These are phyloP conservation scores for Raffaelea arxii DNA, from an alignment of 2,329 filamentous ascomycete species.

Conservation along the genomic window DNA sequence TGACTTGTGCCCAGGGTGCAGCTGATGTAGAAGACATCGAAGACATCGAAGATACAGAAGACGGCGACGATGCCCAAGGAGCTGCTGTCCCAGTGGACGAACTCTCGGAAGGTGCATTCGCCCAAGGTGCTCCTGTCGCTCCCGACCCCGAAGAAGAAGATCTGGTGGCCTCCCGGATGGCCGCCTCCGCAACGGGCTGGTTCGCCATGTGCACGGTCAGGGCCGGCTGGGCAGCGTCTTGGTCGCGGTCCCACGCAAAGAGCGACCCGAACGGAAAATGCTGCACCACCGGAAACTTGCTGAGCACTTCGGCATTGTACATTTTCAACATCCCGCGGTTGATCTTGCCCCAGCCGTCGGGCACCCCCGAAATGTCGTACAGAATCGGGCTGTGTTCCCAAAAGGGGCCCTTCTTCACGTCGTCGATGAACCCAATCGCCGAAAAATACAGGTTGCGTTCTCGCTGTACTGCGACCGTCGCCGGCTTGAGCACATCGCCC, in stretches of 20 bases:
- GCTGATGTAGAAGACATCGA: slow-evolving; percentile 9
- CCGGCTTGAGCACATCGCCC: slow-evolving; percentile 53
- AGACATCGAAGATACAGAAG: neutral
- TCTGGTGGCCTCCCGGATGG: neutral
- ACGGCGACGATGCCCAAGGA: neutral
- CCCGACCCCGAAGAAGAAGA: neutral
- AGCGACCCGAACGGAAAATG: slow-evolving; percentile 79
- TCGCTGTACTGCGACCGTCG: slow-evolving; percentile 56
- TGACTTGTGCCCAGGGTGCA: slow-evolving; percentile 19
- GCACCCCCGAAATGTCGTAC: slow-evolving; percentile 87
- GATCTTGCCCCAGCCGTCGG: slow-evolving; percentile 94
- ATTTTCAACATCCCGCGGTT: slow-evolving; percentile 99
- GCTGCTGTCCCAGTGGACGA: too few relatives aligned
- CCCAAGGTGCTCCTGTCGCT: too few relatives aligned
- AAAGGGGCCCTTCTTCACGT: slow-evolving; percentile 92
- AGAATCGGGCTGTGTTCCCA: slow-evolving; percentile 95
- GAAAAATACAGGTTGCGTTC: slow-evolving; percentile 81
- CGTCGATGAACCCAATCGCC: slow-evolving; percentile 92
- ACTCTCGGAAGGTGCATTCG: too few relatives aligned
- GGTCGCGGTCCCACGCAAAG: slow-evolving; percentile 67
- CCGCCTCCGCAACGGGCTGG: slow-evolving; percentile 29
- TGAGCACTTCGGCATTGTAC: slow-evolving; percentile 93
- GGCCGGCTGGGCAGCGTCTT: slow-evolving; percentile 39
- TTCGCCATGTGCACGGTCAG: slow-evolving; percentile 48
- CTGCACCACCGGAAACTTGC: slow-evolving; percentile 97